Conservation (phyloP, 177 flowering plant species). For the Vitis hybrid region DNA sequence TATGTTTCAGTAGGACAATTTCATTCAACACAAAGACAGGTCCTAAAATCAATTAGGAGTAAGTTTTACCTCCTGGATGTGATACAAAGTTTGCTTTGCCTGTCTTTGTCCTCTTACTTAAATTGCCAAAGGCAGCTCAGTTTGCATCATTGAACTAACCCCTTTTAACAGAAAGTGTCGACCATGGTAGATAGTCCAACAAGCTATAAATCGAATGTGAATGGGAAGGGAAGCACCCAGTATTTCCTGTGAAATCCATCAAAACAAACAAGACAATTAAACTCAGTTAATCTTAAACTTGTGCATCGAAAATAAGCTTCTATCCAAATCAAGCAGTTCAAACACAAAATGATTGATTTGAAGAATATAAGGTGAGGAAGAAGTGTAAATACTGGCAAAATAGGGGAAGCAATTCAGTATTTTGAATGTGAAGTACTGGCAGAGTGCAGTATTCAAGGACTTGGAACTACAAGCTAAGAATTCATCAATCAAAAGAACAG, state of each 20-base stretch:
- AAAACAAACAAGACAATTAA: neutral
- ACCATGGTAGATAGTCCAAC: neutral
- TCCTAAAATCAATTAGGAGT: neutral
- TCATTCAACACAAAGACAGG: neutral
- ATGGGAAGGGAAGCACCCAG: neutral
- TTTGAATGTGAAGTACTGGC: no score
- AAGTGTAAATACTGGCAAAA: no score
- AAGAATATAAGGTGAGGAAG: neutral
- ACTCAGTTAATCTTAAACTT: neutral
- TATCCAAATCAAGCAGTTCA: neutral
- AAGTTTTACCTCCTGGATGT: neutral
- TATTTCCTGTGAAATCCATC: neutral
- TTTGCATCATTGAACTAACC: neutral
- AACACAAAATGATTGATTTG: neutral
- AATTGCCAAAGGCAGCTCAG: neutral
- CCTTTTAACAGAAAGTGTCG: neutral
- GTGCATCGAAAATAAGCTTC: neutral
- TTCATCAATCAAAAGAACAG: no score
- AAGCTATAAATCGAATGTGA: neutral
- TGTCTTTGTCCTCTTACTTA: neutral
- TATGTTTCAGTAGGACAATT: neutral
- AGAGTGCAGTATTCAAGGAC: no score
- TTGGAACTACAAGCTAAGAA: no score
- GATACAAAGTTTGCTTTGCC: neutral
- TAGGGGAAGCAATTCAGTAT: no score